Evolutionary conservation across 2,329 filamentous ascomycete genomes (phyloP), one percentile per base, ranked within the genome.

Genomic region (Ceratocystis lukuohia): DNA sequence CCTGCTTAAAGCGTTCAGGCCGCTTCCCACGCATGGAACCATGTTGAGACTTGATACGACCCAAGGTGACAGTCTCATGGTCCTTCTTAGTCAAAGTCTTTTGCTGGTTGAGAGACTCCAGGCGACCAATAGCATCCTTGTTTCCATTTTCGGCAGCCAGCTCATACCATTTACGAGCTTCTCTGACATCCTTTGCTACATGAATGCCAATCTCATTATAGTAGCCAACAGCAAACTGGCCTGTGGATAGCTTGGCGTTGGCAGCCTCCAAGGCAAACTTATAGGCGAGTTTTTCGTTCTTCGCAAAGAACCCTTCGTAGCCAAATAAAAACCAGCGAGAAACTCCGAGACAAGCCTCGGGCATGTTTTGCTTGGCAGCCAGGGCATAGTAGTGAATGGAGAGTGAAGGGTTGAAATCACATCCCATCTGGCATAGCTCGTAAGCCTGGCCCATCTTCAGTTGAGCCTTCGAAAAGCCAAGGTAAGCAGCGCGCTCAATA

Each of bases 281-380:
- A 76, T 89, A 99, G 5, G 94, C 93, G 62, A 97, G 78, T 73
- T 93, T 88, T 76, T 99, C 94, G 72, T 96, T 97, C 80, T 97
- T 97, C 68, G 89, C 84, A 73, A 99, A 96, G 5, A 95, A 82
- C 25, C 88, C 88, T 70, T 97, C 93, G 70, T 94, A 92, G 2
- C 94, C 94, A 72, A 96, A 97, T 33, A 99, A 81, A 74, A 97
- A 99, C 94, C 94, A 99, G 76, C 96, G 94, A 76, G 93, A 97
- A 69, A 99, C 91, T 33, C 93, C 91, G 76, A 99, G 88, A 68
- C 96, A 91, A 0, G 93, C 94, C 74, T 99, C 94, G 0, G 91
- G 81, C 72, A 97, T 91, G 20, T 92, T 93, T 76, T 97, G 94
- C 70, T 89, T 87, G 12, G 94, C 89, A 25, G 94, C 93, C 41